phyloP scores from a whole-genome alignment of 352 stramenopile species.

The Aphanomyces invadans region DNA sequence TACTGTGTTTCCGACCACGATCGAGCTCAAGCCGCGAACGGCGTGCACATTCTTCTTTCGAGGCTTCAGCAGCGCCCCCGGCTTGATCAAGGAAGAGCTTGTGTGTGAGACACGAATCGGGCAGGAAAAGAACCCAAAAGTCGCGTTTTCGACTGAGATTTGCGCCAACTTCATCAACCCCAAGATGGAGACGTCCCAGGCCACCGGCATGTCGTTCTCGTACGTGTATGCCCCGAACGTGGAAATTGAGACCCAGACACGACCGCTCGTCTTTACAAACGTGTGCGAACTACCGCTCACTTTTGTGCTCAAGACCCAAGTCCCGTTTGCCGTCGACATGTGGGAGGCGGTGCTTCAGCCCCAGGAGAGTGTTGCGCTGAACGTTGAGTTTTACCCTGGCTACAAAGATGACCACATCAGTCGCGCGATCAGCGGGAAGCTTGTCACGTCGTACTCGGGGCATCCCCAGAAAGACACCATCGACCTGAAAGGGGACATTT shows the following conservation, averaged over 20 bases:
- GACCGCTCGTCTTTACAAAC: conserved; percentile 83
- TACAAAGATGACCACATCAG: conserved; percentile 88
- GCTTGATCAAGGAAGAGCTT: conserved; percentile 72
- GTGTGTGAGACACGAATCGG: conserved; percentile 87
- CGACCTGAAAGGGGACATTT: conserved; percentile 86
- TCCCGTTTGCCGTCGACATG: conserved; percentile 88
- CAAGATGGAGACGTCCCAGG: conserved; percentile 63
- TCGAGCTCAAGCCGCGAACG: conserved; percentile 90
- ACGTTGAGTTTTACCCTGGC: conserved; percentile 90
- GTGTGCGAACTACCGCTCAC: conserved; percentile 79
- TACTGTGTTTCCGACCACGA: conserved; percentile 83
- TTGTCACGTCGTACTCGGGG: conserved; percentile 74
- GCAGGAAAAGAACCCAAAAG: conserved; percentile 86
- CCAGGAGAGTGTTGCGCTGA: conserved; percentile 63
- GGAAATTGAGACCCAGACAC: conserved; percentile 51
- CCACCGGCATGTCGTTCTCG: conserved; percentile 62
- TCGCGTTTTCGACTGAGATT: conserved; percentile 86
- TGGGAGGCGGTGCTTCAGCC: conserved; percentile 85
- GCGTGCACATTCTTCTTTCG: conserved; percentile 91
- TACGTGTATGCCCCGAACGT: conserved; percentile 80
- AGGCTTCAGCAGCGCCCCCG: conserved; percentile 55
- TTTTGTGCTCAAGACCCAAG: conserved; percentile 85
- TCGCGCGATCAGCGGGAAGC: conserved; percentile 77
- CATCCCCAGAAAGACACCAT: conserved; percentile 89
- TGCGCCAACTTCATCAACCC: conserved; percentile 87